Evolutionary conservation across 257 asterid genomes (phyloP), one percentile per base, ranked within the genome.

Genomic region (Solanum habrochaites): DNA sequence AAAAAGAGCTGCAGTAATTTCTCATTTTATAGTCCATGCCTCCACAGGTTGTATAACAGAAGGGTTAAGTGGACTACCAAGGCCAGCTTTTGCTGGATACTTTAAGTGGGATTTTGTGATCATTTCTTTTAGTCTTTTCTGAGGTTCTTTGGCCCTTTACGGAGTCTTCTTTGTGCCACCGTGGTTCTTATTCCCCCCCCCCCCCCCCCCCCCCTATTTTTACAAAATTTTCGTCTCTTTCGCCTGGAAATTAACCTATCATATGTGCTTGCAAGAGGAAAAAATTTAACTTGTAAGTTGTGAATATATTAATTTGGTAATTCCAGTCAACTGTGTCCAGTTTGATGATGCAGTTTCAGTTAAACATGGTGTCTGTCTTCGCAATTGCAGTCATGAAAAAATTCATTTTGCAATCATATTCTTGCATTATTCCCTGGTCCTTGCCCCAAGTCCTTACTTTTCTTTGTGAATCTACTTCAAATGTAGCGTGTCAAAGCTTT

Each of bases 401-500:
- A 84, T 23, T 83, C 27, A 35, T 29, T 80, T 45, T 47, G 40
- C 42, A 9, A 80, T 27, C 27, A 31, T 45, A 29, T 80, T 27
- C 14, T 27, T 29, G 66, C 42, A 27, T 15, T 80, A 16, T 80
- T 80, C 60, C 42, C 84, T 45, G 84, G 25, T 80, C 84, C 27
- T 60, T 39, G 27, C 39, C 71, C 32, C 27, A 37, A 49, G 90
- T 90, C 43, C 87, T 92, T 84, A 94, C 87, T 64, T 39, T 27
- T 9, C 85, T 82, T 60, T 47, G 11, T 80, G 84, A 47, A 80
- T 73, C 84, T 80, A 80, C 84, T 80, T 29, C 16, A 87, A 73
- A 23, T 92, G 91, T 89, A 97, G 99, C 89, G 87, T 85, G 94
- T 97, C 80, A 94, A 91, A 92, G 88, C 96, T 42, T 90, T 97